These are phyloP conservation scores for Saussurea involucrata DNA, from an alignment of 129 eudicot genomes.

Conservation along the genomic window DNA sequence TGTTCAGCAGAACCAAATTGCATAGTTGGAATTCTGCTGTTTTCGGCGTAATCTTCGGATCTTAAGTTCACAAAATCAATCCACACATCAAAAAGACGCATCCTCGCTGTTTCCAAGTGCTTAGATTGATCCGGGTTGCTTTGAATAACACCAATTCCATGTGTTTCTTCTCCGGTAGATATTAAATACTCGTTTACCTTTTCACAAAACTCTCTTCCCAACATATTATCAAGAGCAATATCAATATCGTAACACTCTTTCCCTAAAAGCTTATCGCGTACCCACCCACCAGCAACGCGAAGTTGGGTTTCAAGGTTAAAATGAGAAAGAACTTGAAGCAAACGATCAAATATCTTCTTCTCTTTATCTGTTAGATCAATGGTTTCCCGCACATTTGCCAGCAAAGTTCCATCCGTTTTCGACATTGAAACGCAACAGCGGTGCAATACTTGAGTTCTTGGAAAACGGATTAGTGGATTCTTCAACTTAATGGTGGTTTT, in stretches of 20 bases:
- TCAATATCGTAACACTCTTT: constrained; percentile 96
- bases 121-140: constrained; percentile 98
- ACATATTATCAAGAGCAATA: constrained; percentile 89
- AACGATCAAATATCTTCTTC: constrained; percentile 60
- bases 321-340: constrained; percentile 57
- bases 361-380: constrained; percentile 71
- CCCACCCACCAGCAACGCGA: constrained; percentile 99
- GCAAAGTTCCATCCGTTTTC: constrained; percentile 7
- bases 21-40: constrained; percentile 29
- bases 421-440: constrained; percentile 25
- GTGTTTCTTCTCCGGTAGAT: constrained; percentile 62
- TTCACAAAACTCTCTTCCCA: constrained; percentile 87
- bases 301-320: constrained; percentile 74
- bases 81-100: constrained; percentile 81
- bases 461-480: not conserved
- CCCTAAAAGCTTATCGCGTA: constrained; percentile 94
- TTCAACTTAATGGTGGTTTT: constrained; percentile 1
- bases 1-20: constrained; percentile 28
- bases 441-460: constrained; percentile 6
- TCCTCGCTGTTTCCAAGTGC: constrained; percentile 96
- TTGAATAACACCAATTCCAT: constrained; percentile 75
- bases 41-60: constrained; percentile 59
- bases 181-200: constrained; percentile 79
- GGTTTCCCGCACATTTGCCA: constrained; percentile 27
- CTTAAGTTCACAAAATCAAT: constrained; percentile 90